Conservation (phyloP, 2,329 filamentous ascomycete species). For the Talaromyces funiculosus region DNA sequence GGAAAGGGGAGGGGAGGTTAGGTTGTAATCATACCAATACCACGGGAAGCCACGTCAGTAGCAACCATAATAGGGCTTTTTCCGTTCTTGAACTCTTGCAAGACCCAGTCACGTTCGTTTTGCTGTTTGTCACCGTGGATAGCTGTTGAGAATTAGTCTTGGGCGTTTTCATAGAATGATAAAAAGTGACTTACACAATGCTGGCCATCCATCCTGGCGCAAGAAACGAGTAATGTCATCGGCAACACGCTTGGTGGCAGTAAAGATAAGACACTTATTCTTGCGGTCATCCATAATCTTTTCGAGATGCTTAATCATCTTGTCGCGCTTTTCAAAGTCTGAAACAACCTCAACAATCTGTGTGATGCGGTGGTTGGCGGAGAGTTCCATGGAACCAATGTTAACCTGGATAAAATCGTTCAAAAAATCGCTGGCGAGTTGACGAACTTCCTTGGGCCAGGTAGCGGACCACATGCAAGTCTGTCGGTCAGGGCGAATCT, state of each 20-base stretch:
- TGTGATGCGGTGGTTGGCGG: conserved; percentile 95
- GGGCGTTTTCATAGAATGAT: not conserved
- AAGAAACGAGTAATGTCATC: conserved; percentile 97
- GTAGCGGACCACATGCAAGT: conserved; percentile 99
- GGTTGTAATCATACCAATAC: conserved; percentile 92
- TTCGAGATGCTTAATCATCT: conserved; percentile 96
- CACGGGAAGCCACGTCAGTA: conserved; percentile 98
- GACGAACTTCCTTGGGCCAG: conserved; percentile 97
- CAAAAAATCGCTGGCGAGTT: conserved; percentile 83
- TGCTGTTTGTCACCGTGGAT: conserved; percentile 99
- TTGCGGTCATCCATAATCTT: conserved; percentile 94
- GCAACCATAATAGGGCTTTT: conserved; percentile 99
- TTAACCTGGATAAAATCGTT: conserved; percentile 98
- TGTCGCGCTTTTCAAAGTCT: conserved; percentile 95
- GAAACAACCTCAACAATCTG: conserved; percentile 95
- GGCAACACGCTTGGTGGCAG: conserved; percentile 77
- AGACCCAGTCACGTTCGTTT: conserved; percentile 98
- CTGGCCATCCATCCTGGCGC: conserved; percentile 95
- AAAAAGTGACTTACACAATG: conserved; percentile 72
- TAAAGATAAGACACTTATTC: conserved; percentile 96
- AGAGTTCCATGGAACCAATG: conserved; percentile 91
- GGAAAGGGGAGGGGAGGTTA: conserved; percentile 33
- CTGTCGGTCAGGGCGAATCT: conserved; percentile 96
- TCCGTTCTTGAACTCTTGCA: conserved; percentile 98
- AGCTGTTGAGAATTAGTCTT: conserved; percentile 49